Conservation (phyloP, 169 alveolate species). For the Eimeria falciformis region DNA sequence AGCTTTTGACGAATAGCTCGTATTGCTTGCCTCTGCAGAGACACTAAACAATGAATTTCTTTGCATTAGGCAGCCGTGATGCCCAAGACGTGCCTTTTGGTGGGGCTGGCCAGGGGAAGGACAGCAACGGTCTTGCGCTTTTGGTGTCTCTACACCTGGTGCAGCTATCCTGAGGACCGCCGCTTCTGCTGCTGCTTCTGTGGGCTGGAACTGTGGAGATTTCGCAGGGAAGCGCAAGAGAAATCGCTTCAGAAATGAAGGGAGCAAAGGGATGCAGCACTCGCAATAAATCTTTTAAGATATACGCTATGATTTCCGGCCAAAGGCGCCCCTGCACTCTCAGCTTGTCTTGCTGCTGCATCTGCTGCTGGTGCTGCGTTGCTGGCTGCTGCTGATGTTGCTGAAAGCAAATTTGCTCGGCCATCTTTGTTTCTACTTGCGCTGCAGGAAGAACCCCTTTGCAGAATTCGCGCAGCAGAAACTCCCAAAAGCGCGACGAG, state of each 20-base stretch:
- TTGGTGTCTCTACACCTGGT: background rate
- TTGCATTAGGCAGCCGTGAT: no score
- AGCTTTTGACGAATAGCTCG: no score
- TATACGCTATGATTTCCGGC: background rate
- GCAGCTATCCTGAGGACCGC: background rate
- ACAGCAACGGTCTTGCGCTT: background rate
- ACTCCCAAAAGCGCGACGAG: slow-evolving; percentile 19
- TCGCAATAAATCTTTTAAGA: background rate
- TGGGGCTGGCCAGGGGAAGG: background rate
- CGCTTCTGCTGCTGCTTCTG: background rate
- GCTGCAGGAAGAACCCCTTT: slow-evolving; percentile 12
- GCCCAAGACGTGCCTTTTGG: background rate
- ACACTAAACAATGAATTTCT: no score
- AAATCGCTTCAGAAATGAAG: slow-evolving; percentile 31
- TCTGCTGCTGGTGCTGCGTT: background rate
- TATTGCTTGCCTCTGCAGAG: no score
- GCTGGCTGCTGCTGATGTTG: slow-evolving; percentile 2
- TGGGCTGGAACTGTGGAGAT: background rate
- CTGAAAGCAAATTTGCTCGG: background rate
- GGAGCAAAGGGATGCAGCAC: slow-evolving; percentile 24
- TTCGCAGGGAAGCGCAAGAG: background rate
- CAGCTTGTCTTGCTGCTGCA: background rate
- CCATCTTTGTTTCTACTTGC: background rate
- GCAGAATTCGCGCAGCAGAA: background rate
- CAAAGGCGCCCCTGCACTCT: slow-evolving; percentile 21